Conservation (phyloP, 2,329 filamentous ascomycete species). For the Alternaria sp. region DNA sequence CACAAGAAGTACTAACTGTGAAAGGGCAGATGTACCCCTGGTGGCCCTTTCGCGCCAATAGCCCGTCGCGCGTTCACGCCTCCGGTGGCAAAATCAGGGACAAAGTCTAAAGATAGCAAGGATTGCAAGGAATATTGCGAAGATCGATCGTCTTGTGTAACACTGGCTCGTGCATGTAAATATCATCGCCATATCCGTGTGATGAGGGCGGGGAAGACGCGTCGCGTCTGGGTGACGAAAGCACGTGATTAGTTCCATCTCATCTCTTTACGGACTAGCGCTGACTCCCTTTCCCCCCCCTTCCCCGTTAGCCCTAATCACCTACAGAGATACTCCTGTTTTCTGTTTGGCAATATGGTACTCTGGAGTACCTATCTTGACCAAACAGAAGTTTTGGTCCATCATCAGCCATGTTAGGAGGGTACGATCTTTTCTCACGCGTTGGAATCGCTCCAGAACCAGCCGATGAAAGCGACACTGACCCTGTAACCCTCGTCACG, state of each 20-base stretch:
- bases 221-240: conserved; percentile 18
- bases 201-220: conserved; percentile 13
- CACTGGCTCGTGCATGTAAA: not conserved
- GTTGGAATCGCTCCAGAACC: not conserved
- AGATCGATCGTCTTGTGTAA: conserved; percentile 8
- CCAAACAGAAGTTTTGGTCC: no score
- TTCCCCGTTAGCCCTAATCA: not conserved
- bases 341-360: not conserved
- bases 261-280: conserved; percentile 8
- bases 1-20: conserved; percentile 20
- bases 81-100: conserved; percentile 38
- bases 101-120: conserved; percentile 7
- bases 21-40: conserved; percentile 37
- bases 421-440: not conserved
- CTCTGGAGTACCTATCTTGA: no score
- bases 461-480: not conserved
- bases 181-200: not conserved
- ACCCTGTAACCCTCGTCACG: not conserved
- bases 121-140: not conserved
- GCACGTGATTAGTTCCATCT: conserved; percentile 14
- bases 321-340: not conserved
- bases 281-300: not conserved
- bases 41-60: conserved; percentile 32
- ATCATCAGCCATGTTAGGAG: not conserved
- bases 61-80: conserved; percentile 38